These are phyloP conservation scores for Rosellinia necatrix DNA, from an alignment of 2,329 filamentous ascomycete species.

Conservation along the genomic window DNA sequence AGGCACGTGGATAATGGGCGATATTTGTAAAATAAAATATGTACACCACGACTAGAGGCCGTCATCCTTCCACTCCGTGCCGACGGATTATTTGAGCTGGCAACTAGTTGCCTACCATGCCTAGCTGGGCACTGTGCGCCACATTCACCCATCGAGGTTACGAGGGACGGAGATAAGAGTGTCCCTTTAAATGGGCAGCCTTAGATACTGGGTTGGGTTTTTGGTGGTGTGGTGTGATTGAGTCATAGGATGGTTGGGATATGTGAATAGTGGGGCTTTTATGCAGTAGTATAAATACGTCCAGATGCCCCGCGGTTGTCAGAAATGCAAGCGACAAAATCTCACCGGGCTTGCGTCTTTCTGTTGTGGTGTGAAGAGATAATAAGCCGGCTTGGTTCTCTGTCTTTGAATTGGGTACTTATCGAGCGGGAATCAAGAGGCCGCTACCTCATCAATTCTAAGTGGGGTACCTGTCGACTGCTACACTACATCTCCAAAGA, in stretches of 20 bases:
- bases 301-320: slow-evolving; percentile 28
- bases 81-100: neutral
- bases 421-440: slow-evolving; percentile 28
- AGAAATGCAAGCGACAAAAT: slow-evolving; percentile 14
- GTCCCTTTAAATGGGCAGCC: no score
- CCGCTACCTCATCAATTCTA: slow-evolving; percentile 2
- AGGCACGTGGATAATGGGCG: slow-evolving; percentile 2
- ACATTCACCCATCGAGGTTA: no score
- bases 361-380: slow-evolving; percentile 28
- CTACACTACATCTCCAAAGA: neutral
- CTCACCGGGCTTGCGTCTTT: slow-evolving; percentile 12
- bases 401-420: slow-evolving; percentile 15
- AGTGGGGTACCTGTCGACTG: slow-evolving; percentile 10
- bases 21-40: slow-evolving; percentile 28
- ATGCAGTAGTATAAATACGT: slow-evolving; percentile 36
- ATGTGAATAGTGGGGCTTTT: slow-evolving; percentile 15
- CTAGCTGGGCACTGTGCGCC: no score
- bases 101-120: no score
- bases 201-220: slow-evolving; percentile 8
- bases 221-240: slow-evolving; percentile 12
- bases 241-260: slow-evolving; percentile 19
- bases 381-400: slow-evolving; percentile 27
- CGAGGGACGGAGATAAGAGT: no score
- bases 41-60: neutral
- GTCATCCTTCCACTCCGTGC: neutral